A percentile compares a stretch with the other conserved stretches of the same genome.
Conservation (phyloP, 2,329 filamentous ascomycete species). For the Alternaria ventricosa region DNA sequence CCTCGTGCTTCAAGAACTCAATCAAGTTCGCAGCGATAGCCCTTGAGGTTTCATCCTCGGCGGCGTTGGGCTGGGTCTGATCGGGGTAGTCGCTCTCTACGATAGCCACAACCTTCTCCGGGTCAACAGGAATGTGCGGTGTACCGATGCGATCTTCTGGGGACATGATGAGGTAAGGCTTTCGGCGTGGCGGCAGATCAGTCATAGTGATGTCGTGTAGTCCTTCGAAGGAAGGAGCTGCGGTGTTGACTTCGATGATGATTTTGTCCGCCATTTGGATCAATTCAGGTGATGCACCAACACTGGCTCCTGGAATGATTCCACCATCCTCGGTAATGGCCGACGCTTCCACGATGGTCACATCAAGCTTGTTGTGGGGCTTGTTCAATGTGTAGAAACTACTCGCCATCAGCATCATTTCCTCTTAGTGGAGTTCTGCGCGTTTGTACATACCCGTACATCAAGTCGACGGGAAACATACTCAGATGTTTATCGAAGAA, state of each 20-base stretch:
- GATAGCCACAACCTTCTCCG: constrained; percentile 82
- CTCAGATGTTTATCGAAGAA: constrained; percentile 94
- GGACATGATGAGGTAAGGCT: constrained; percentile 84
- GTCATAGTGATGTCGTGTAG: constrained; percentile 91
- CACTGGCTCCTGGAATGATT: constrained; percentile 84
- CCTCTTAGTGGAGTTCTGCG: not conserved
- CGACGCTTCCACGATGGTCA: constrained; percentile 83
- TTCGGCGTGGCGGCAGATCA: constrained; percentile 79
- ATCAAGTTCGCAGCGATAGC: constrained; percentile 82
- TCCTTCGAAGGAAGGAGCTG: constrained; percentile 80
- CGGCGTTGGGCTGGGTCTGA: constrained; percentile 74
- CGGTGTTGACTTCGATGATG: constrained; percentile 91
- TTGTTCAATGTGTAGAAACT: constrained; percentile 86
- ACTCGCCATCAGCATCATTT: constrained; percentile 4
- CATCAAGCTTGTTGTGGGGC: constrained; percentile 75
- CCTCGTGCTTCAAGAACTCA: constrained; percentile 86
- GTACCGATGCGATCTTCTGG: constrained; percentile 88
- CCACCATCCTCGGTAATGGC: constrained; percentile 89
- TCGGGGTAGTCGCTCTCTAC: constrained; percentile 87
- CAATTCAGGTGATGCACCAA: constrained; percentile 84
- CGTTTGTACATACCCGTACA: constrained; percentile 64
- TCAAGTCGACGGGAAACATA: constrained; percentile 88
- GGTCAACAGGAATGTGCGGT: constrained; percentile 81
- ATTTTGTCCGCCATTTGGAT: constrained; percentile 93
- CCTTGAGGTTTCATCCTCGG: constrained; percentile 74